Evolutionary conservation across 257 asterid genomes (phyloP).

Genomic region (Haberlea rhodopensis): DNA sequence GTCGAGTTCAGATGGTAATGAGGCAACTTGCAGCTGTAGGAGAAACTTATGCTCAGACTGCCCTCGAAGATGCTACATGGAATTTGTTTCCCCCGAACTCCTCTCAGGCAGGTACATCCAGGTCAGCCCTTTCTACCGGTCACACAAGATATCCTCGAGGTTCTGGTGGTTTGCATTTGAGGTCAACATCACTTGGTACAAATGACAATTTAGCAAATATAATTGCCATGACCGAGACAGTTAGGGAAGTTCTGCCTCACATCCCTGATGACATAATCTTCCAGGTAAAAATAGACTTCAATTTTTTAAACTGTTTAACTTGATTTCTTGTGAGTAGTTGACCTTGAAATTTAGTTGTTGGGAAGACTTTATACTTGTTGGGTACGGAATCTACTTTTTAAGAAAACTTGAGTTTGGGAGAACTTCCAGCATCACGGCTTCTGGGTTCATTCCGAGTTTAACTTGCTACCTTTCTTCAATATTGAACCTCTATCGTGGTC

Average conservation of each 20-base stretch:
- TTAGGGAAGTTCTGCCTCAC: slow-evolving; percentile 81
- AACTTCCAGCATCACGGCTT: neutral
- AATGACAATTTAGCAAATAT: slow-evolving; percentile 52
- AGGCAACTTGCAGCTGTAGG: slow-evolving; percentile 91
- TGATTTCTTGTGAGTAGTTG: neutral
- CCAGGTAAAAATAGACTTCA: slow-evolving; percentile 44
- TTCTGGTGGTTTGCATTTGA: slow-evolving; percentile 47
- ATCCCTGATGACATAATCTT: slow-evolving; percentile 68
- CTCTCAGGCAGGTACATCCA: slow-evolving; percentile 72
- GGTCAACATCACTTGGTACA: slow-evolving; percentile 39
- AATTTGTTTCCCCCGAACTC: slow-evolving; percentile 62
- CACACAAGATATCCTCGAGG: slow-evolving; percentile 38
- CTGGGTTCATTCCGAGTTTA: neutral
- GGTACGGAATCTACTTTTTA: neutral
- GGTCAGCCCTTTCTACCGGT: slow-evolving; percentile 44
- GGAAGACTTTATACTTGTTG: neutral
- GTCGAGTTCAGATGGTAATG: slow-evolving; percentile 87
- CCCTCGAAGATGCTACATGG: slow-evolving; percentile 74
- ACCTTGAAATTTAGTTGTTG: neutral
- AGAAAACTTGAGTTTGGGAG: neutral
- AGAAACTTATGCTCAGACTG: slow-evolving; percentile 74
- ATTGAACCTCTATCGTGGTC: neutral
- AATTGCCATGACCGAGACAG: slow-evolving; percentile 72
- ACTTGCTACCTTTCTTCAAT: neutral
- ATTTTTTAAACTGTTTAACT: no score